Conservation (phyloP, 1,284 basidiomycete species). For the Ustilago curta region DNA sequence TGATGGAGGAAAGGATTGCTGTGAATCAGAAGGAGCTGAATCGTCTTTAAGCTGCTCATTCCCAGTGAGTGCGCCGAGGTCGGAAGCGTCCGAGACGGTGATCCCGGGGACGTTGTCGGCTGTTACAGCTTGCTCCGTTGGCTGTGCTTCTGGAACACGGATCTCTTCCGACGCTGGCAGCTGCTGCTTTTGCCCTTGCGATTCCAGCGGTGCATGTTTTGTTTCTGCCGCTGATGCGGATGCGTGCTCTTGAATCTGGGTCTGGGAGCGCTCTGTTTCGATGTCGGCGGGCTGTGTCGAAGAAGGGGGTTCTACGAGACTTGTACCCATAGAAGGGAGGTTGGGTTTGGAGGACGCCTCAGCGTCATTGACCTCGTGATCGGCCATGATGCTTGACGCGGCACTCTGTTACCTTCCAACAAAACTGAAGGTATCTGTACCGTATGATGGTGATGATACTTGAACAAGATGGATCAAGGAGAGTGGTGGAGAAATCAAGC, state of each 20-base stretch:
- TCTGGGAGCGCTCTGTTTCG: background rate
- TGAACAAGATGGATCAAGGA: background rate
- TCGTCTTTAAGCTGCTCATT: constrained; percentile 1
- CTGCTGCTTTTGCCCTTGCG: constrained; percentile 8
- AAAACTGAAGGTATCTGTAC: background rate
- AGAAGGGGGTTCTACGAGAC: constrained; percentile 27
- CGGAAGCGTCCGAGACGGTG: constrained; percentile 21
- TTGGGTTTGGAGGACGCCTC: constrained; percentile 37
- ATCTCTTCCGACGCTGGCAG: constrained; percentile 25
- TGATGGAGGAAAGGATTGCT: background rate
- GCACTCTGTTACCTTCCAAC: background rate
- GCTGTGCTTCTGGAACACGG: constrained; percentile 4
- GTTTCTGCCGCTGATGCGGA: background rate
- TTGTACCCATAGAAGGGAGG: constrained; percentile 42
- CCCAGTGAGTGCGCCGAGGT: background rate
- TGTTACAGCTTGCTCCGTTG: background rate
- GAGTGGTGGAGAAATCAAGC: background rate
- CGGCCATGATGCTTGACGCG: constrained; percentile 67
- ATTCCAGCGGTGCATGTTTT: background rate
- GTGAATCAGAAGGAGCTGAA: background rate
- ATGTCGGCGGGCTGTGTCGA: background rate
- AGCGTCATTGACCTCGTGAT: constrained; percentile 22
- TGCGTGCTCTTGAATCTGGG: background rate
- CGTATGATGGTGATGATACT: constrained; percentile 72
- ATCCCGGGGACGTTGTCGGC: constrained; percentile 19